Evolutionary conservation across 352 stramenopile species (phyloP).

Genomic region (Phytophthora cactorum): DNA sequence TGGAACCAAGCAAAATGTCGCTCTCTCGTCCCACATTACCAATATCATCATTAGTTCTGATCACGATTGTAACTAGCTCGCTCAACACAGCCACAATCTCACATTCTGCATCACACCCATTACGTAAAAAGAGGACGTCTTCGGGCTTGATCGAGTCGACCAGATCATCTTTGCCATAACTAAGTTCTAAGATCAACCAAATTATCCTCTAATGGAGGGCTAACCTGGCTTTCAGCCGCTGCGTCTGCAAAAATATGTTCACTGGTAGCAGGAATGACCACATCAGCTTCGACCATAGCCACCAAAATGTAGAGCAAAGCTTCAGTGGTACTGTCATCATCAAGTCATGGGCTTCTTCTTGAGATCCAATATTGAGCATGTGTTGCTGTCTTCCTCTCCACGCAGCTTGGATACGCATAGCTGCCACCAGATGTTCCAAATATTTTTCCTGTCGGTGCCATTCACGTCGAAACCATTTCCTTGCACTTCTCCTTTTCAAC

Average conservation of each 20-base stretch:
- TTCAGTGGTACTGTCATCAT: conserved; percentile 23
- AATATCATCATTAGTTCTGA: not conserved
- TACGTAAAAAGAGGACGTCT: not conserved
- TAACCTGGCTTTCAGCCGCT: not conserved
- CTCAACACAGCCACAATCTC: conserved; percentile 3
- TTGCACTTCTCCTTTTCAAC: conserved; percentile 38
- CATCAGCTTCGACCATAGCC: conserved; percentile 12
- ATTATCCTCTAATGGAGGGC: not conserved
- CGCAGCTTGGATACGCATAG: conserved; percentile 54
- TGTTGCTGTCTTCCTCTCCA: conserved; percentile 43
- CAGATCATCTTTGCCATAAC: not conserved
- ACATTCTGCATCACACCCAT: not conserved
- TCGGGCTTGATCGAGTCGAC: not conserved
- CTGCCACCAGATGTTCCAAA: conserved; percentile 41
- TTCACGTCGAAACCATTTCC: conserved; percentile 24
- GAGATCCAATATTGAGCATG: not conserved
- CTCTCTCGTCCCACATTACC: not conserved
- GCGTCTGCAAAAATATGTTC: not conserved
- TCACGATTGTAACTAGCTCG: conserved; percentile 6
- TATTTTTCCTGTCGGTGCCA: conserved; percentile 22
- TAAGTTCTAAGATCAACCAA: not conserved
- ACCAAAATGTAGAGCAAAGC: conserved; percentile 24
- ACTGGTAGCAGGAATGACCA: not conserved
- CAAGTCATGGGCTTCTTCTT: not conserved
- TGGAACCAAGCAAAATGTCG: not conserved